phyloP scores from a whole-genome alignment of 2,329 filamentous ascomycete genomes.

The Penicillium hesseltinei region DNA sequence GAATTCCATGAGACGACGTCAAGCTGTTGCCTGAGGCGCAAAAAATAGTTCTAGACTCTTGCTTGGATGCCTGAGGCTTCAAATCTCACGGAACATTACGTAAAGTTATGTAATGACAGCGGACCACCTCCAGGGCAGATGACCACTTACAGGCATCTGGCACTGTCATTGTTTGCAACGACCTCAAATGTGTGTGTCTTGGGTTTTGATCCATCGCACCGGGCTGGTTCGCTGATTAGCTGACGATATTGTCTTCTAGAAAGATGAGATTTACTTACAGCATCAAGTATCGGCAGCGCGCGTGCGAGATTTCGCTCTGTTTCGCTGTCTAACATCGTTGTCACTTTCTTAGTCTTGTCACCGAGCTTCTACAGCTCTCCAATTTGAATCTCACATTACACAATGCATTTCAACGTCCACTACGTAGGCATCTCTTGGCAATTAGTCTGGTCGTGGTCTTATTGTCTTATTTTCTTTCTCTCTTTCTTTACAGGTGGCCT shows the following conservation, averaged over 20 bases:
- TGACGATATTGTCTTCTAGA: neutral
- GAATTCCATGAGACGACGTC: constrained; percentile 14
- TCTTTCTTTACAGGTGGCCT: neutral
- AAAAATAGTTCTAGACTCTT: neutral
- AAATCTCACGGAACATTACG: neutral
- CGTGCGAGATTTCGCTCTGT: constrained; percentile 8
- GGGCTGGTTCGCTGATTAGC: neutral
- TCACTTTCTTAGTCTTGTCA: too few relatives aligned
- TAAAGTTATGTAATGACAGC: neutral
- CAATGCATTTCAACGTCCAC: too few relatives aligned
- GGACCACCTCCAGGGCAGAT: too few relatives aligned
- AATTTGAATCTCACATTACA: too few relatives aligned
- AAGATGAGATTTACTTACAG: constrained; percentile 11
- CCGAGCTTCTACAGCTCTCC: too few relatives aligned
- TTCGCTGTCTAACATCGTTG: neutral
- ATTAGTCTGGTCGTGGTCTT: too few relatives aligned
- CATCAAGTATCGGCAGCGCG: constrained; percentile 19
- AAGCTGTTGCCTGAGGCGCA: constrained; percentile 16
- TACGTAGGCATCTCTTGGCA: too few relatives aligned
- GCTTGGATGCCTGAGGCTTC: neutral
- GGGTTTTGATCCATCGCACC: constrained; percentile 35
- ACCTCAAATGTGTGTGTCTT: constrained; percentile 23
- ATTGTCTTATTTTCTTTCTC: neutral
- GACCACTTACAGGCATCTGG: neutral
- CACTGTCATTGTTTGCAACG: too few relatives aligned